Percentiles rank a stretch among this genome's conserved stretches.
Conservation (phyloP, 1,284 basidiomycete genomes). For the Vanrija humicola region DNA sequence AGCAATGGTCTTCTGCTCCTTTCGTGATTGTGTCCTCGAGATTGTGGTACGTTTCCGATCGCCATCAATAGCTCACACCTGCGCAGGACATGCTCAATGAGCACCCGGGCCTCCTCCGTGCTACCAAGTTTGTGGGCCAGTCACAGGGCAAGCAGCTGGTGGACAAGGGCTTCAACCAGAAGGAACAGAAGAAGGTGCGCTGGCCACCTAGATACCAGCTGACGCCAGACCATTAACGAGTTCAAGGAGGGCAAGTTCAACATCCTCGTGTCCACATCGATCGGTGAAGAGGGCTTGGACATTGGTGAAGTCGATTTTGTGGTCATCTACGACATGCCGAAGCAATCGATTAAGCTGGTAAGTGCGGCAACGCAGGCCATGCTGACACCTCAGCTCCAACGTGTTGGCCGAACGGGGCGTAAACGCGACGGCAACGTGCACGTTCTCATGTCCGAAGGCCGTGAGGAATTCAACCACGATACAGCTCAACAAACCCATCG, state of each 20-base stretch:
- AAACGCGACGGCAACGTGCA: constrained; percentile 87
- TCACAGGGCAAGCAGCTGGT: constrained; percentile 69
- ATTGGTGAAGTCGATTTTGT: constrained; percentile 99
- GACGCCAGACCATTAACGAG: constrained; percentile 57
- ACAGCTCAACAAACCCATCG: constrained; percentile 84
- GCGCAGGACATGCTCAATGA: constrained; percentile 60
- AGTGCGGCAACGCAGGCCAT: constrained; percentile 25
- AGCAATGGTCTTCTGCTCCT: constrained; percentile 95
- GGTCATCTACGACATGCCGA: constrained; percentile 93
- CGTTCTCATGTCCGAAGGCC: constrained; percentile 84
- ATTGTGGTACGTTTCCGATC: constrained; percentile 58
- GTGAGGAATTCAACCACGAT: constrained; percentile 89
- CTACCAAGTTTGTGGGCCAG: constrained; percentile 86
- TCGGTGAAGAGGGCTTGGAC: constrained; percentile 98
- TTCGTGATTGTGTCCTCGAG: constrained; percentile 83
- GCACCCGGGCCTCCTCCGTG: constrained; percentile 68
- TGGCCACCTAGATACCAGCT: background rate
- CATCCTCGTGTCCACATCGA: constrained; percentile 90
- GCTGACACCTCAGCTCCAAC: constrained; percentile 67
- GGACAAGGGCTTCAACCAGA: constrained; percentile 83
- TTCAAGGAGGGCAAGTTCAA: constrained; percentile 89
- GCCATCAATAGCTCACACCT: background rate
- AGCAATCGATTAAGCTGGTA: constrained; percentile 94
- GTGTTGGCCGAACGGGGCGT: constrained; percentile 91
- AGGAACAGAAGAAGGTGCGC: constrained; percentile 78